Percentiles rank a stretch among this genome's conserved stretches.
phyloP scores from a whole-genome alignment of 257 asterid species.

The Handroanthus guayacan region DNA sequence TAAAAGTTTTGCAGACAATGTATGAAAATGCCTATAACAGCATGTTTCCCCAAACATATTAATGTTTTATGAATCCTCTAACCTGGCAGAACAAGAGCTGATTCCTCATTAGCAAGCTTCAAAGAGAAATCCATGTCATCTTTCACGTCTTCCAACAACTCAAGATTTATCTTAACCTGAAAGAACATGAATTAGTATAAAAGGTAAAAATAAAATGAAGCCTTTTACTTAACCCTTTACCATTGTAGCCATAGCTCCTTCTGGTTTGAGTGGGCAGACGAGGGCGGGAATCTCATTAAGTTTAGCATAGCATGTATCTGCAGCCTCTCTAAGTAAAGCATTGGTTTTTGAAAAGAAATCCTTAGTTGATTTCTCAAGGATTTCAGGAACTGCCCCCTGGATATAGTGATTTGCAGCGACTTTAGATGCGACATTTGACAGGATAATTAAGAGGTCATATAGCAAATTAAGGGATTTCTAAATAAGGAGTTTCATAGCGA shows the following conservation, averaged over 20 bases:
- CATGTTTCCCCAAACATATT: background rate
- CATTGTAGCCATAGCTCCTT: conserved; percentile 80
- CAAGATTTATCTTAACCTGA: conserved; percentile 59
- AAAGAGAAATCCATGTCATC: conserved; percentile 68
- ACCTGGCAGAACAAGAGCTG: conserved; percentile 73
- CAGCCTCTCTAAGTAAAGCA: conserved; percentile 61
- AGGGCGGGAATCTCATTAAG: conserved; percentile 58
- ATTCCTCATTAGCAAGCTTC: conserved; percentile 72
- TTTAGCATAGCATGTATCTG: conserved; percentile 48
- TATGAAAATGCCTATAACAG: no score
- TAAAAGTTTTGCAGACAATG: no score
- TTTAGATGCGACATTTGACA: background rate
- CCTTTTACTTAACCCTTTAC: conserved; percentile 38
- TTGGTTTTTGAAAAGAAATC: conserved; percentile 53
- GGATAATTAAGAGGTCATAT: background rate
- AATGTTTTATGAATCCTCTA: background rate
- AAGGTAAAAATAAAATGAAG: background rate
- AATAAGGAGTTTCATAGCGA: background rate
- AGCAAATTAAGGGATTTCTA: background rate
- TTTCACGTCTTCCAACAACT: conserved; percentile 48
- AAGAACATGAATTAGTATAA: background rate
- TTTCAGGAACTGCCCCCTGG: conserved; percentile 74
- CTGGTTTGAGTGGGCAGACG: conserved; percentile 61
- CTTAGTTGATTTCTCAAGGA: conserved; percentile 55
- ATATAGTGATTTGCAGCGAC: background rate